Evolutionary conservation across 208 protist genomes (phyloP), one percentile per base, ranked within the genome.

Genomic region (Naegleria fowleri): DNA sequence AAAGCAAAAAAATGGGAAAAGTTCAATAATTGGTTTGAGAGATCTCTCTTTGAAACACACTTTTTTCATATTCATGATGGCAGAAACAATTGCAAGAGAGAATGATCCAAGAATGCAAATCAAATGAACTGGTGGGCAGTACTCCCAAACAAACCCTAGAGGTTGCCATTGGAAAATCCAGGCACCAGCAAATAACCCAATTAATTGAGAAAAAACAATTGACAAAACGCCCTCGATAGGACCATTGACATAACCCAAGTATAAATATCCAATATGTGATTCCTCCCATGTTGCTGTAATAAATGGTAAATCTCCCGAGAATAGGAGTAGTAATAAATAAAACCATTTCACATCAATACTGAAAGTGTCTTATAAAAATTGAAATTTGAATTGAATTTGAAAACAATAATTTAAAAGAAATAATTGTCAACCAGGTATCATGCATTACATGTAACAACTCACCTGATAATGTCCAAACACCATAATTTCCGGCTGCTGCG

Each of bases 221-320:
- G n/a, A 15, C 13, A 88, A 88, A 39, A 88, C 7, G n/a, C 85
- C 85, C 55, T 88, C 85, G 22, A 88, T 58, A n/a, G 85, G 85
- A 19, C 85, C 85, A 58, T 88, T 88, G 7, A 88, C 11, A 16
- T 59, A 58, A 19, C 85, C 85, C 41, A 88, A 88, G 38, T 58
- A 88, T 29, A 88, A 58, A 58, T 22, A 29, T 40, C 85, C 85
- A 88, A 88, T 58, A 58, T 88, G 33, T 19, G 29, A 88, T 19
- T 88, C 85, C 33, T 88, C 85, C 85, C 85, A 88, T 88, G 85
- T 88, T 29, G 85, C 85, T 58, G 13, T 43, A 39, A 58, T 39
- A 58, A 88, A 88, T 5, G 85, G 85, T 19, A 88, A 79, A 36
- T 79, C 29, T 36, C 29, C 67, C 0, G 67, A 36, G 36, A 79